phyloP scores from a whole-genome alignment of 2,329 filamentous ascomycete genomes.

The Botryotinia calthae region DNA sequence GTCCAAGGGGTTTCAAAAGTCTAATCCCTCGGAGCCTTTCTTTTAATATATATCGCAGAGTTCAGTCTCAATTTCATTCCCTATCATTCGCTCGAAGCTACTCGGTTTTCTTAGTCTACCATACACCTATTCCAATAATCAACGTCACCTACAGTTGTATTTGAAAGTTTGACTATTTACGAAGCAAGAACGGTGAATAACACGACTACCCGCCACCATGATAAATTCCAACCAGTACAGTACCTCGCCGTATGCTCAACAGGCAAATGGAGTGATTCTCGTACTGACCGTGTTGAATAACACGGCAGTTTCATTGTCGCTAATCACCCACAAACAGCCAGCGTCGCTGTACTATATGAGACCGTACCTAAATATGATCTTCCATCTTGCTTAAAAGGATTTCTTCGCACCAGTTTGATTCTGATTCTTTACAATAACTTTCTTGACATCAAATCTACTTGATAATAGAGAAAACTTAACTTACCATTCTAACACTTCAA shows the following conservation, averaged over 20 bases:
- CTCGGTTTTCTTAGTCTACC: neutral
- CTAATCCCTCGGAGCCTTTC: neutral
- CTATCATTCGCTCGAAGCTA: neutral
- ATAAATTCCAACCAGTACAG: rapidly evolving
- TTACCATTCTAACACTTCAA: neutral
- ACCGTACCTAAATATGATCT: neutral
- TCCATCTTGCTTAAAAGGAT: neutral
- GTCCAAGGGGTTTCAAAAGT: neutral
- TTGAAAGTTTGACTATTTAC: too few relatives aligned
- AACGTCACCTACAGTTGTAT: too few relatives aligned
- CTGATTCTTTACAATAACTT: neutral
- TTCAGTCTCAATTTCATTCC: neutral
- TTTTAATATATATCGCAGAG: rapidly evolving
- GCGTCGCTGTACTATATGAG: neutral
- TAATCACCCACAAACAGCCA: neutral
- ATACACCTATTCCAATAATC: neutral
- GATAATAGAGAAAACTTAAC: neutral
- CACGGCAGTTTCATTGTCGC: neutral
- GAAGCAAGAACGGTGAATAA: neutral
- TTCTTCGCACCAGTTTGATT: neutral
- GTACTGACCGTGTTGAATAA: neutral
- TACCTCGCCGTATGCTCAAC: rapidly evolving
- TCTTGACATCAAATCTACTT: neutral
- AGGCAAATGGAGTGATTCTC: neutral
- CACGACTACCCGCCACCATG: neutral